These are phyloP conservation scores for Mucor saturninus DNA, from an alignment of 371 early-diverging fungal genomes.

Conservation along the genomic window DNA sequence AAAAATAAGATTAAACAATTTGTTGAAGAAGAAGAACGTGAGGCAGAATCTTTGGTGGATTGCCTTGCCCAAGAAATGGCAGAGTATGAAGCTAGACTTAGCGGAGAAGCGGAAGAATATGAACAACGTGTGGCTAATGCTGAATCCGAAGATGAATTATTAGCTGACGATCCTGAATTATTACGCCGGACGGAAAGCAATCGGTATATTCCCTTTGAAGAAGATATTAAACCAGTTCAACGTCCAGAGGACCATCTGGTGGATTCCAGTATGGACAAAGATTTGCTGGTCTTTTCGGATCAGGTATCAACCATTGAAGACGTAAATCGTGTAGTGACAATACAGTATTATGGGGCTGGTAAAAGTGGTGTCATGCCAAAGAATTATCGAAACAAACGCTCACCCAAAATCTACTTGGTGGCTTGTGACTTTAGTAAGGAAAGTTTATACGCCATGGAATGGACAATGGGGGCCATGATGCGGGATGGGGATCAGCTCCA, in stretches of 20 bases:
- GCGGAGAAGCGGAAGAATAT: constrained; percentile 9
- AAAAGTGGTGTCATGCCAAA: constrained; percentile 23
- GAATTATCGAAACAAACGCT: constrained; percentile 15
- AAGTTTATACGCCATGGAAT: constrained; percentile 51
- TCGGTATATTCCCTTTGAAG: constrained; percentile 34
- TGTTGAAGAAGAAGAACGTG: background rate
- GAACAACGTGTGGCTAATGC: constrained; percentile 10
- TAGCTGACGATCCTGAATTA: constrained; percentile 26
- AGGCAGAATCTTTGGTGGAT: constrained; percentile 18
- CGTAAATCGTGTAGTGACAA: background rate
- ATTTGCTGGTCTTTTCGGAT: constrained; percentile 22
- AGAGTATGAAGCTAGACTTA: constrained; percentile 14
- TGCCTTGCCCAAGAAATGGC: constrained; percentile 19
- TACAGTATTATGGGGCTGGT: constrained; percentile 38
- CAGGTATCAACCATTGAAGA: constrained; percentile 20
- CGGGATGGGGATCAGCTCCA: constrained; percentile 62
- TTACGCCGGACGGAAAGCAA: constrained; percentile 38
- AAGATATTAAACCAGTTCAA: constrained; percentile 1
- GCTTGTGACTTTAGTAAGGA: constrained; percentile 53
- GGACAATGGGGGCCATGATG: constrained; percentile 62
- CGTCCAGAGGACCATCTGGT: background rate
- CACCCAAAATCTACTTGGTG: constrained; percentile 37
- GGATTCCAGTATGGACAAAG: background rate
- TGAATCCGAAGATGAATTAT: constrained; percentile 16
- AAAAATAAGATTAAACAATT: constrained; percentile 25